phyloP scores from a whole-genome alignment of 2,329 filamentous ascomycete genomes.

The Tolypocladium pustulatum region DNA sequence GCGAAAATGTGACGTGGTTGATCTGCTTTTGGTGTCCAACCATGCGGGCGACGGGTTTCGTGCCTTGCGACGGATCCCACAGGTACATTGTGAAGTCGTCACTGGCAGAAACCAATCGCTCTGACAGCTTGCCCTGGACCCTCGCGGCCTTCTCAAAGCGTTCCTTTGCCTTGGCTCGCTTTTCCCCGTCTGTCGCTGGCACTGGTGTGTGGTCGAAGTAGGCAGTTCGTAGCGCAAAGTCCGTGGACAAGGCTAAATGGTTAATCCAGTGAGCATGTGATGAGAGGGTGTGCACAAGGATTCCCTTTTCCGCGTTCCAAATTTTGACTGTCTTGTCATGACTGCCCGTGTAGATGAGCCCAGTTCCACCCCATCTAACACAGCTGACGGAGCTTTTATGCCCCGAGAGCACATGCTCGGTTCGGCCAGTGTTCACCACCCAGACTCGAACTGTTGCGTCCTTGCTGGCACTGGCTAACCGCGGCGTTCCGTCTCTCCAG shows the following conservation, averaged over 20 bases:
- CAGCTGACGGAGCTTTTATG: slow-evolving; percentile 86
- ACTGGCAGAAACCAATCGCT: slow-evolving; percentile 79
- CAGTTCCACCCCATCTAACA: slow-evolving; percentile 89
- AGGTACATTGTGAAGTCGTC: slow-evolving; percentile 96
- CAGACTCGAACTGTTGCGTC: slow-evolving; percentile 83
- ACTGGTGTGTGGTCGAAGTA: slow-evolving; percentile 74
- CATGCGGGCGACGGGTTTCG: slow-evolving; percentile 78
- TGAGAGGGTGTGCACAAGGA: slow-evolving; percentile 66
- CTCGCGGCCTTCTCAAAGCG: slow-evolving; percentile 80
- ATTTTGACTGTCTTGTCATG: slow-evolving; percentile 90
- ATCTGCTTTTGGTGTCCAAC: slow-evolving; percentile 95
- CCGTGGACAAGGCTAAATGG: slow-evolving; percentile 84
- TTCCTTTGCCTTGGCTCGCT: slow-evolving; percentile 63
- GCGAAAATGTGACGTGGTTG: slow-evolving; percentile 90
- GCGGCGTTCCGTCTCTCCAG: slow-evolving; percentile 61
- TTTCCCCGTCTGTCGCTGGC: slow-evolving; percentile 59
- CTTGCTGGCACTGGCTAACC: slow-evolving; percentile 79
- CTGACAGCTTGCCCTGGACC: slow-evolving; percentile 64
- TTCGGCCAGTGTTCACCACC: slow-evolving; percentile 67
- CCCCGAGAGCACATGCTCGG: slow-evolving; percentile 74
- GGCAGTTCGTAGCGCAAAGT: slow-evolving; percentile 75
- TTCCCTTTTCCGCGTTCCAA: slow-evolving; percentile 75
- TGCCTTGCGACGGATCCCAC: slow-evolving; percentile 72
- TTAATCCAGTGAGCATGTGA: slow-evolving; percentile 94
- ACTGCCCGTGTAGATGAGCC: slow-evolving; percentile 71